Percentiles rank a stretch among this genome's conserved stretches.
Conservation (phyloP, 75 land plant genomes). For the Adiantum capillusveneris region DNA sequence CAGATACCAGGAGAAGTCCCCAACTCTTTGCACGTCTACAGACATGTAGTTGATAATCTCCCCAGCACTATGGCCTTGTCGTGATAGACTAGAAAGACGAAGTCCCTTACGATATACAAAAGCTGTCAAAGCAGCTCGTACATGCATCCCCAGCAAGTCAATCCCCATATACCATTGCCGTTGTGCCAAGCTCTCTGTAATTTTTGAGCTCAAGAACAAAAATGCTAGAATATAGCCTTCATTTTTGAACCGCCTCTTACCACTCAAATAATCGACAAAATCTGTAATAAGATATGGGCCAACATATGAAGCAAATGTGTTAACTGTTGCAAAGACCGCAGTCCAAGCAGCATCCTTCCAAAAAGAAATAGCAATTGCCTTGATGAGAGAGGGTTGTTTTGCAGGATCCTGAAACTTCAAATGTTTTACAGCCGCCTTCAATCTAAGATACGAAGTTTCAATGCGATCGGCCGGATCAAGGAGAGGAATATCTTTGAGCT, state of each 20-base stretch:
- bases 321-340: conserved; percentile 61
- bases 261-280: conserved; percentile 78
- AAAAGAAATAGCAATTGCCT: conserved; percentile 61
- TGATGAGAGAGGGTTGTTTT: conserved; percentile 49
- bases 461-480: conserved; percentile 61
- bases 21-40: conserved; percentile 92
- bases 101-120: conserved; percentile 84
- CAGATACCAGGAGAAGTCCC: conserved; percentile 87
- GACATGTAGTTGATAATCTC: conserved; percentile 98
- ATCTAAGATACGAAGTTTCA: conserved; percentile 43
- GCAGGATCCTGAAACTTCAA: conserved; percentile 42
- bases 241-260: conserved; percentile 46
- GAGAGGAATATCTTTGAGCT: conserved; percentile 64
- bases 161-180: conserved; percentile 92
- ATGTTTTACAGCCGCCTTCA: conserved; percentile 61
- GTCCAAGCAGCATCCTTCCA: conserved; percentile 68
- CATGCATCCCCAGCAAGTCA: conserved; percentile 83
- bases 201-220: conserved; percentile 57
- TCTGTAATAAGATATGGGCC: conserved; percentile 84
- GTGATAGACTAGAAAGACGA: conserved; percentile 55
- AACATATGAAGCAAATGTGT: conserved; percentile 73
- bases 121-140: conserved; percentile 76
- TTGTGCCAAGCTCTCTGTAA: conserved; percentile 64
- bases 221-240: conserved; percentile 75
- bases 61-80: conserved; percentile 85